Evolutionary conservation across 306 rosid genomes (phyloP).

Genomic region (Erythrophleum fordii): DNA sequence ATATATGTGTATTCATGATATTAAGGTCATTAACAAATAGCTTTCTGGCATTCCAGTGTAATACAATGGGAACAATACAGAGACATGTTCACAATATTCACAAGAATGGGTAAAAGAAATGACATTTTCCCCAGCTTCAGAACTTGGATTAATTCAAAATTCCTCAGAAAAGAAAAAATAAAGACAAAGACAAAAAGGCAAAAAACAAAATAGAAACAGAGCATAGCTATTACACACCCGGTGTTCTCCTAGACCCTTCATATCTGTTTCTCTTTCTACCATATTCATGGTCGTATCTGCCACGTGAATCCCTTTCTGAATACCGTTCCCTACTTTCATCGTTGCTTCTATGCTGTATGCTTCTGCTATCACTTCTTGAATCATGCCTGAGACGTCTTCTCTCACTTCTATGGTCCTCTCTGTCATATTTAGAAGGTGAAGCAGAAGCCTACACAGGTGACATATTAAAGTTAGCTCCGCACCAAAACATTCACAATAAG

Average conservation of each 20-base stretch:
- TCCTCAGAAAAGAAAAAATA: background rate
- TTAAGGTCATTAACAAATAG: slow-evolving; percentile 27
- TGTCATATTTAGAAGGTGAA: slow-evolving; percentile 56
- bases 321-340: slow-evolving; percentile 55
- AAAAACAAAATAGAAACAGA: background rate
- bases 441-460: slow-evolving; percentile 58
- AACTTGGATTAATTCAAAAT: background rate
- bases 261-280: slow-evolving; percentile 71
- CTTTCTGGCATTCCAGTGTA: slow-evolving; percentile 20
- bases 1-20: background rate
- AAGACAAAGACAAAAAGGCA: background rate
- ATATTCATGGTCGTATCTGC: slow-evolving; percentile 61
- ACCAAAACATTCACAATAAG: slow-evolving; percentile 5
- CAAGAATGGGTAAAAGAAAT: slow-evolving; percentile 4
- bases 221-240: slow-evolving; percentile 55
- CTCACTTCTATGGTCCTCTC: slow-evolving; percentile 56
- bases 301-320: slow-evolving; percentile 65
- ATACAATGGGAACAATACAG: slow-evolving; percentile 1
- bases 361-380: slow-evolving; percentile 56
- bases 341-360: slow-evolving; percentile 46
- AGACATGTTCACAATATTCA: slow-evolving; percentile 27
- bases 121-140: slow-evolving; percentile 20
- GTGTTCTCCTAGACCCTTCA: slow-evolving; percentile 78
- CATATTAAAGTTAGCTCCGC: slow-evolving; percentile 35
- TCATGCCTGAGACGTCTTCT: slow-evolving; percentile 61